Evolutionary conservation across 192 early-diverging fungal genomes (phyloP), one percentile per base, ranked within the genome.

Genomic region (Thoreauomyces humboldtii): DNA sequence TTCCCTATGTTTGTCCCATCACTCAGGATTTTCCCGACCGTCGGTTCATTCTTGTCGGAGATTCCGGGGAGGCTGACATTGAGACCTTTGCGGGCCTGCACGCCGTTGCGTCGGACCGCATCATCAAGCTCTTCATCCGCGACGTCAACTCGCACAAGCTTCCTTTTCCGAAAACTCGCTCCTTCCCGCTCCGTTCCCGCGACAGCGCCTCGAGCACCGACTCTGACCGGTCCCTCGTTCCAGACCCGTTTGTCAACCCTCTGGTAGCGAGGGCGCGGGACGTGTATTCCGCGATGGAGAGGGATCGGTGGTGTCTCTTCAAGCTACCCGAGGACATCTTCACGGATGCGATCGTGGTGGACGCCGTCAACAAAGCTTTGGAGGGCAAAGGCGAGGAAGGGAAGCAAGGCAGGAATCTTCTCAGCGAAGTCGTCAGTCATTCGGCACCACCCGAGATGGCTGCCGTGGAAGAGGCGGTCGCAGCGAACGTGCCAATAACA

Each of bases 31-130:
- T 93, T 47, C 92, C 92, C 5, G 55, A 85, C 5, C 82, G 92
- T 45, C 88, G 87, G 65, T 97, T 89, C 66, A 88, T 97, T 57
- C 75, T 97, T 11, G 84, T 97, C 4, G 95, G 95, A 22, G 95
- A 97, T 67, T 86, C 87, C 52, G 95, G 92, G 41, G 92, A 97
- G 72, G 77, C 87, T 33, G 95, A 97, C 58, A 73, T 92, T 44
- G 90, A 93, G 60, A 88, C 88, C 55, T 95, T 92, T 51, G 81
- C 88, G 3, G 81, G 78, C 1, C 76, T 95, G 31, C 84, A 86
- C 3, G 50, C 64, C 0, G 76, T 78, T 9, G 77, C 75, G 35
- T 91, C 92, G 1, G 77, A 66, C 11, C 85, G 84, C 45, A 82
- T 97, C n/a, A 51, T 90, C 36, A 88, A 87, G 59, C 89, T 97